phyloP scores from a whole-genome alignment of 2,329 filamentous ascomycete species.

The Penicillium sp. region DNA sequence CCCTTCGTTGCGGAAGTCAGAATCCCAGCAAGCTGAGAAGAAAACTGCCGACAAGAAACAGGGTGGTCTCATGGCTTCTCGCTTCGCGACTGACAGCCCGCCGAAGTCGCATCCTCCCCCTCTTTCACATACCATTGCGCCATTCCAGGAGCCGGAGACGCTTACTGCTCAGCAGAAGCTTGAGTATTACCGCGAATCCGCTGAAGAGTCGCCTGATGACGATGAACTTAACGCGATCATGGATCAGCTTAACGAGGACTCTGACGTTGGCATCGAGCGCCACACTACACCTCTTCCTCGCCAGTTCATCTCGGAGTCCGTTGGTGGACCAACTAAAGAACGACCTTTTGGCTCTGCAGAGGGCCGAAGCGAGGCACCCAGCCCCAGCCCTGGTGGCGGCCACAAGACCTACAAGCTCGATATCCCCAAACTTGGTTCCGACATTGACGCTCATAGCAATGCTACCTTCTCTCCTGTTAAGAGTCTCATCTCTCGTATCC shows the following conservation, averaged over 20 bases:
- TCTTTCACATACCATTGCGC: not conserved
- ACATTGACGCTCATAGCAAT: slow-evolving; percentile 41
- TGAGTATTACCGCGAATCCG: slow-evolving; percentile 20
- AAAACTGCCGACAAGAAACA: slow-evolving; percentile 14
- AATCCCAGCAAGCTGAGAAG: not conserved
- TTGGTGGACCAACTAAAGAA: slow-evolving; percentile 54
- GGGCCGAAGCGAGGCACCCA: slow-evolving; percentile 68
- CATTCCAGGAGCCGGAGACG: slow-evolving; percentile 1
- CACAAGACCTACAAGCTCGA: slow-evolving; percentile 48
- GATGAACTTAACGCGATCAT: slow-evolving; percentile 91
- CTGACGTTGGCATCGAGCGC: slow-evolving; percentile 72
- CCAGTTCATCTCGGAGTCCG: slow-evolving; percentile 31
- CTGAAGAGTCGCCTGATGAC: slow-evolving; percentile 37
- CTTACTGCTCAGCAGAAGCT: slow-evolving; percentile 13
- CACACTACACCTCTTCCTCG: slow-evolving; percentile 33
- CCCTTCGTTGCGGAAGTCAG: slow-evolving; percentile 6
- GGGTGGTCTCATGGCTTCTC: slow-evolving; percentile 25
- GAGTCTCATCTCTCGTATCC: slow-evolving; percentile 59
- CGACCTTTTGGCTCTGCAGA: slow-evolving; percentile 54
- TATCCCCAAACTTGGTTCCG: slow-evolving; percentile 37
- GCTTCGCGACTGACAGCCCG: slow-evolving; percentile 33
- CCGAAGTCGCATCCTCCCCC: slow-evolving; percentile 18
- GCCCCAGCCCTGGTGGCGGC: slow-evolving; percentile 66
- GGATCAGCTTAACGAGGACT: slow-evolving; percentile 76
- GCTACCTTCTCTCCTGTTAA: slow-evolving; percentile 59